Percentiles rank a stretch among this genome's conserved stretches.
These are phyloP conservation scores for Trypanosoma melophagium DNA, from an alignment of 208 protist genomes.

Conservation along the genomic window DNA sequence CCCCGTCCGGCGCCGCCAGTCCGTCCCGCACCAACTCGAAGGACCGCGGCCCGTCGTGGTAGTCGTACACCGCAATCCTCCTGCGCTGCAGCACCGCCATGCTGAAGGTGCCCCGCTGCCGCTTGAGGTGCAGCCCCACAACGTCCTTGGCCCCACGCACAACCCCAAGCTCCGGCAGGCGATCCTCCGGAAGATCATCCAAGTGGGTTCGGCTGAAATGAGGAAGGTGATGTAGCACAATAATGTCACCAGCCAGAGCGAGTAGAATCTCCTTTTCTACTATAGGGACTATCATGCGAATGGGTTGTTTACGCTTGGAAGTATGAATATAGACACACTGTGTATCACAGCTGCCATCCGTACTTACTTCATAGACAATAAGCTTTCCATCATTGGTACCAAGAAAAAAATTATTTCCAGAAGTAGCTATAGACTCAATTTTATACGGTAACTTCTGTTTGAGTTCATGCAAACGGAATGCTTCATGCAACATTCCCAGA, in stretches of 20 bases:
- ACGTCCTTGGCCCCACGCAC: constrained; percentile 38
- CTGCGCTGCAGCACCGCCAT: constrained; percentile 58
- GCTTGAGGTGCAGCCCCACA: constrained; percentile 43
- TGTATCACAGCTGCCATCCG: constrained; percentile 9
- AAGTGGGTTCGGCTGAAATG: constrained; percentile 11
- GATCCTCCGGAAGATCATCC: constrained; percentile 31
- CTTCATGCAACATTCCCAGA: constrained; percentile 20
- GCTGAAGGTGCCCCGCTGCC: constrained; percentile 37
- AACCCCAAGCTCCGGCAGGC: constrained; percentile 19
- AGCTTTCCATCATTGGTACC: constrained; percentile 64
- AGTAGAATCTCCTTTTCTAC: constrained; percentile 28
- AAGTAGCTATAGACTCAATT: constrained; percentile 48
- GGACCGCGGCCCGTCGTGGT: constrained; percentile 21
- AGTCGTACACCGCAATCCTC: constrained; percentile 58
- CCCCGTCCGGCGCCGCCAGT: constrained; percentile 48
- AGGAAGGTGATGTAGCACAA: constrained; percentile 31
- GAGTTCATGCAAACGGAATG: constrained; percentile 25
- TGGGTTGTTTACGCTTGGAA: constrained; percentile 31
- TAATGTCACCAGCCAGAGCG: constrained; percentile 24
- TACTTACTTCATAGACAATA: constrained; percentile 37
- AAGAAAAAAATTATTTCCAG: constrained; percentile 44
- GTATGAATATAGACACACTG: constrained; percentile 33
- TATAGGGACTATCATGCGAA: constrained; percentile 41
- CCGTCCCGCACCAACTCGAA: constrained; percentile 31
- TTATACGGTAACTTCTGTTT: constrained; percentile 29